These are phyloP conservation scores for Dendrobium catenatum DNA, from an alignment of 106 monocot species.

Conservation along the genomic window DNA sequence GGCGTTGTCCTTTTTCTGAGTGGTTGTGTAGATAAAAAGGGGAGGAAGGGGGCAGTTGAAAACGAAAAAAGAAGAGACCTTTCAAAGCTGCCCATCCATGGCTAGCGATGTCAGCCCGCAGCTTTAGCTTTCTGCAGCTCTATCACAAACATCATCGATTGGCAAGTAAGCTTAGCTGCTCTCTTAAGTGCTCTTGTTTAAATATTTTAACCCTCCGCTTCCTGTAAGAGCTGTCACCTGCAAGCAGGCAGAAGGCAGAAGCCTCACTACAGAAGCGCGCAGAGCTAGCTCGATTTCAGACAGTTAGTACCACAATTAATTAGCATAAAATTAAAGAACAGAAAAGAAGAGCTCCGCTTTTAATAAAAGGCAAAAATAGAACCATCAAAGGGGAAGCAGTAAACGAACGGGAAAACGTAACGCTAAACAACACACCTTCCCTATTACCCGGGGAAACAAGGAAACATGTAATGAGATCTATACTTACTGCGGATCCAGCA, in stretches of 20 bases:
- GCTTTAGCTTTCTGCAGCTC: conserved; percentile 1
- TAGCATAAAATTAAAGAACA: not conserved
- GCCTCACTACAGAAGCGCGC: not conserved
- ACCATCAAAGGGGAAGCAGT: not conserved
- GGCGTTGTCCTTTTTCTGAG: conserved; percentile 2
- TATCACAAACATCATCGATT: not conserved
- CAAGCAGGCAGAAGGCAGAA: conserved; percentile 4
- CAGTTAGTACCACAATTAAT: not conserved
- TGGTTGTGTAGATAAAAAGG: conserved; percentile 1
- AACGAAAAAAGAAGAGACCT: conserved; percentile 5
- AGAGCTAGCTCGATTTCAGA: not conserved
- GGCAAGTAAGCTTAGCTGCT: not conserved
- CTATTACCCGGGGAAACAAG: not conserved
- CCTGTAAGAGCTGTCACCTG: conserved; percentile 5
- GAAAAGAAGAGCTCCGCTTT: not conserved
- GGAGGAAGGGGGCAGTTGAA: not conserved
- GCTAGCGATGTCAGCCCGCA: conserved; percentile 1
- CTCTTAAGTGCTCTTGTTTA: not conserved
- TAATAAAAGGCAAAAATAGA: not conserved
- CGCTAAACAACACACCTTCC: not conserved
- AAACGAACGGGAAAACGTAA: not conserved
- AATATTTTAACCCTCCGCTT: not conserved
- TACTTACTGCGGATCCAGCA: not conserved
- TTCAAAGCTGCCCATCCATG: conserved; percentile 7
- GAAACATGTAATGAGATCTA: not conserved